These are phyloP conservation scores for Sesbania bispinosa DNA, from an alignment of 306 rosid genomes.

Conservation along the genomic window DNA sequence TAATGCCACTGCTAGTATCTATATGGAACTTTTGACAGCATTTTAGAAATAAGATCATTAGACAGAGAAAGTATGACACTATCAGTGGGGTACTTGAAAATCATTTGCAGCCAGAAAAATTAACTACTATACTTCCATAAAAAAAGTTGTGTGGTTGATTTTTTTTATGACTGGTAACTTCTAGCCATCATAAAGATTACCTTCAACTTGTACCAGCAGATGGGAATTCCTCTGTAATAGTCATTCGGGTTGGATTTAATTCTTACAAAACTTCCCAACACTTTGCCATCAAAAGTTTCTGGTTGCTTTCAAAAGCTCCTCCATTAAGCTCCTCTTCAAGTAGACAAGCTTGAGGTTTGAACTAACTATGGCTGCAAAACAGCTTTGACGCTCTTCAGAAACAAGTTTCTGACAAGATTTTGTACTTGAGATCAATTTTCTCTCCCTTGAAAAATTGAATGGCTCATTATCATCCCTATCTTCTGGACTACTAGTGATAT, in stretches of 20 bases:
- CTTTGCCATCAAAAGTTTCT: conserved; percentile 52
- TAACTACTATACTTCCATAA: not conserved
- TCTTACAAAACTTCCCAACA: conserved; percentile 68
- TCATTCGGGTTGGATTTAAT: conserved; percentile 64
- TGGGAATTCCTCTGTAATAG: conserved; percentile 57
- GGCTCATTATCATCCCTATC: conserved; percentile 30
- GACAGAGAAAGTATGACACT: not conserved
- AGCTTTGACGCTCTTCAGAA: conserved; percentile 33
- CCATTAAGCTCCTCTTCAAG: conserved; percentile 70
- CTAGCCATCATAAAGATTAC: conserved; percentile 35
- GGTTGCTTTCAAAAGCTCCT: conserved; percentile 50
- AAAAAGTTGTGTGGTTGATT: not conserved
- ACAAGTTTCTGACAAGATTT: conserved; percentile 21
- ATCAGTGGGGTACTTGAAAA: conserved; percentile 1
- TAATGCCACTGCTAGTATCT: too few relatives aligned
- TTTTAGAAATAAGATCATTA: conserved; percentile 1
- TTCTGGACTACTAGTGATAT: conserved; percentile 41
- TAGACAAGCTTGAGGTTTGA: conserved; percentile 65
- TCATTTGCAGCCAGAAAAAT: not conserved
- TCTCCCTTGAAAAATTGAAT: conserved; percentile 23
- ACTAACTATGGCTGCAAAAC: conserved; percentile 53
- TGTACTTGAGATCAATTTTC: conserved; percentile 22
- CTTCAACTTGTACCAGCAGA: conserved; percentile 62
- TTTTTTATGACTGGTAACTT: not conserved
- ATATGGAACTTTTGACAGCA: not conserved